These are phyloP conservation scores for Aphanomyces invadans DNA, from an alignment of 352 stramenopile species.

Conservation along the genomic window DNA sequence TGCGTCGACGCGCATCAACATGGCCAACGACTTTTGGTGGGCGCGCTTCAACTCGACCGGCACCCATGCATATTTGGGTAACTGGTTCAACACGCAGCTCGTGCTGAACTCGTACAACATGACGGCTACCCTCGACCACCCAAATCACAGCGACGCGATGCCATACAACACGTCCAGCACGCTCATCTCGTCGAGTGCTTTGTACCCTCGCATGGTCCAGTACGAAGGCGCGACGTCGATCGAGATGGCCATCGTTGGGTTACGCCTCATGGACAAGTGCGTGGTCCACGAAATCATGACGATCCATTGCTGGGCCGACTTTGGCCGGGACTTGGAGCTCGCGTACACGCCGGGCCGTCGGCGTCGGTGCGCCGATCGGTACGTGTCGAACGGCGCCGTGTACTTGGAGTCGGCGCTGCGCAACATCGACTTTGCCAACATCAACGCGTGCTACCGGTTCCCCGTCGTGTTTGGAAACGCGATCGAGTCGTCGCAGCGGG, in stretches of 20 bases:
- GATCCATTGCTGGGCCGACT: constrained; percentile 9
- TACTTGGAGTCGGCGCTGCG: constrained; percentile 4
- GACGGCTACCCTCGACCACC: not conserved
- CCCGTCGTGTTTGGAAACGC: not conserved
- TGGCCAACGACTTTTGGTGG: constrained; percentile 2
- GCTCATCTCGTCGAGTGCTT: not conserved
- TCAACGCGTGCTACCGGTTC: not conserved
- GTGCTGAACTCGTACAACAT: not conserved
- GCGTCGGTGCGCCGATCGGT: not conserved
- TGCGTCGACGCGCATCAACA: not conserved
- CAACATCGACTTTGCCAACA: not conserved
- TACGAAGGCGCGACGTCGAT: not conserved
- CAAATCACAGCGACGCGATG: not conserved
- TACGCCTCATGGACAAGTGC: not conserved
- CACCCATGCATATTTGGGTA: not conserved
- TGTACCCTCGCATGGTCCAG: not conserved
- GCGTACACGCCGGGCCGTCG: not conserved
- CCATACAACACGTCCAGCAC: not conserved
- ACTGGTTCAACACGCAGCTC: not conserved
- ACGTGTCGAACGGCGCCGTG: not conserved
- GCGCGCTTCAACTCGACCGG: not conserved
- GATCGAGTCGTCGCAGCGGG: not conserved
- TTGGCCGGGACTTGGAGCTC: not conserved
- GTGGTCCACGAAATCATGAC: not conserved
- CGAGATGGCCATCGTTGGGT: not conserved